Base-by-base conservation (phyloP, 2,329 filamentous ascomycete genomes). In the Diaporthe longicolla region DNA sequence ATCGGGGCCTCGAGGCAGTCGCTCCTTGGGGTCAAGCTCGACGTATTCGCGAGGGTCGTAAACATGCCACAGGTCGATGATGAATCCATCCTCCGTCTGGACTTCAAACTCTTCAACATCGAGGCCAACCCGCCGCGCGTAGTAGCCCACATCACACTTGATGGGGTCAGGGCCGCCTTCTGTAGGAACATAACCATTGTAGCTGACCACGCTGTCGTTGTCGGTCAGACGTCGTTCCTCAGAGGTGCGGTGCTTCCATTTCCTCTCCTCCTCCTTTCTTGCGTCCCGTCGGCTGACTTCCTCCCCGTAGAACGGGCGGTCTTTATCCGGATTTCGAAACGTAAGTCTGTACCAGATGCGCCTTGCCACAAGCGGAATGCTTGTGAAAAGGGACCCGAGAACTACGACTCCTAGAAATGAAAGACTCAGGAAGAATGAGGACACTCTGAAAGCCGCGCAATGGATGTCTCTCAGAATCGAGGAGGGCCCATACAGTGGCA, bases 11-110 rank as follows among this genome's bases (percentile, higher is more conserved):
- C 89, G 87, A 21, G 89, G 83, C 0, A 85, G 81, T 26, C 89
- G 86, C 48, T 91, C 84, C 1, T 86, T 82, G 1, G 86, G 81
- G 0, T 85, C 79, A 6, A 88, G 82, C 1, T 88, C 87, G 0
- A 85, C 86, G 79, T 95, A 93, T 74, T 96, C 93, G 65, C 88
- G 89, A 0, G 96, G 96, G 76, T 98, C 93, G 81, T 94, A 97
- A 35, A 98, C 88, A 81, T 98, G 96, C 92, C 94, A 97, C 1
- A 98, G 87, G 29, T 93, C 91, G 76, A 98, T 93, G 59, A 98
- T 90, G 80, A 98, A 98, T 0, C 95, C 95, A 79, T 98, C 96
- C 81, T 98, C 95, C 0, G 96, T 98, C 82, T 97, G 93, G 0
- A 98, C 95, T 66, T 94, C 88, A 79, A 95, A 94, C 13, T 89